Conservation (phyloP, 2,329 filamentous ascomycete genomes). For the Colletotrichum falcatum region DNA sequence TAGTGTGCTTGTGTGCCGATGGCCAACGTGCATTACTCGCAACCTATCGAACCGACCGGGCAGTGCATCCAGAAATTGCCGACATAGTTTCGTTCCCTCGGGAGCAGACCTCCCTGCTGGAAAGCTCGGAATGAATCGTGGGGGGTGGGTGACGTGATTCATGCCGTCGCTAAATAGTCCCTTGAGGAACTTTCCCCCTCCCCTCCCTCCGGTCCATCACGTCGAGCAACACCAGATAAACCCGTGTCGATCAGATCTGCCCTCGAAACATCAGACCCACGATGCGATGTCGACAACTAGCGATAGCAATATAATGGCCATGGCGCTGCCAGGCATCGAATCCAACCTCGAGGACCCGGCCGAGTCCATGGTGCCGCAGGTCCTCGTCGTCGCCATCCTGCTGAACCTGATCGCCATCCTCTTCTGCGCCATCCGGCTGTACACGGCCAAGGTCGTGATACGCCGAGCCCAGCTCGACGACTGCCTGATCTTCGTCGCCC, state of each 20-base stretch:
- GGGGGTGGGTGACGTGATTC: background rate
- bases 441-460: conserved; percentile 32
- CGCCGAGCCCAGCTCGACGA: conserved; percentile 34
- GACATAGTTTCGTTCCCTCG: conserved; percentile 22
- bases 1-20: conserved; percentile 12
- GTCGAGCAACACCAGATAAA: background rate
- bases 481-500: conserved; percentile 33
- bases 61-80: conserved; percentile 16
- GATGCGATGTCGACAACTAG: conserved; percentile 31
- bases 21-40: background rate
- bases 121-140: background rate
- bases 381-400: conserved; percentile 28
- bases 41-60: conserved; percentile 30
- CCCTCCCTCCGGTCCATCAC: background rate
- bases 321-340: conserved; percentile 14
- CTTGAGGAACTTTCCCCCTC: background rate
- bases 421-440: conserved; percentile 35
- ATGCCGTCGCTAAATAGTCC: background rate
- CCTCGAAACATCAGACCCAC: conserved; percentile 7
- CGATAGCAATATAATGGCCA: conserved; percentile 13
- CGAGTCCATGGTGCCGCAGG: conserved; percentile 38
- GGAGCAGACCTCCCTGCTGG: background rate
- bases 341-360: conserved; percentile 31
- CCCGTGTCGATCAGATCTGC: background rate
- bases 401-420: conserved; percentile 34